phyloP scores from a whole-genome alignment of 768 basidiomycete genomes.

The Epithele typhae region DNA sequence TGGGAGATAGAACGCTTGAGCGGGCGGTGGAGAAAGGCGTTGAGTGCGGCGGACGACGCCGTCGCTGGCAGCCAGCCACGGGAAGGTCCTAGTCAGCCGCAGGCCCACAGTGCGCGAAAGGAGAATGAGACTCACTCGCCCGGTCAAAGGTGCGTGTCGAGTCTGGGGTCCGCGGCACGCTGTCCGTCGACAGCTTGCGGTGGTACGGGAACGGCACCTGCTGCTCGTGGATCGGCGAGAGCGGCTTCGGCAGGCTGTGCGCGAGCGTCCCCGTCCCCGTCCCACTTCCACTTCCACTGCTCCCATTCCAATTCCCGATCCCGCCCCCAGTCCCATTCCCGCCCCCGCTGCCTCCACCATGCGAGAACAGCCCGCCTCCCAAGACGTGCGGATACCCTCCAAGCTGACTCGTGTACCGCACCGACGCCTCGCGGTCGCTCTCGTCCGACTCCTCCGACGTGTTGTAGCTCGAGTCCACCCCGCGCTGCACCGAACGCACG shows the following conservation, averaged over 20 bases:
- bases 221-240: slow-evolving; percentile 65
- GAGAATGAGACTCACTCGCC: slow-evolving; percentile 7
- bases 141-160: slow-evolving; percentile 24
- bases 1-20: slow-evolving; percentile 64
- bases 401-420: slow-evolving; percentile 35
- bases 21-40: slow-evolving; percentile 58
- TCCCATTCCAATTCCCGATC: neutral
- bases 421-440: slow-evolving; percentile 2
- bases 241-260: slow-evolving; percentile 29
- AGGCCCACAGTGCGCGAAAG: no score
- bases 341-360: slow-evolving; percentile 13
- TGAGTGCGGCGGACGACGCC: slow-evolving; percentile 30
- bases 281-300: neutral
- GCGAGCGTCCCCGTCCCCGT: slow-evolving; percentile 9
- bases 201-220: slow-evolving; percentile 53
- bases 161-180: slow-evolving; percentile 25
- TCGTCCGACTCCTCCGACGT: slow-evolving; percentile 15
- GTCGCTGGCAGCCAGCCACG: no score
- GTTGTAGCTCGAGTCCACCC: slow-evolving; percentile 3
- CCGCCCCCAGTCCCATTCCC: slow-evolving; percentile 16
- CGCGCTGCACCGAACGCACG: slow-evolving; percentile 10
- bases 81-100: no score
- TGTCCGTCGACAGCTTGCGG: slow-evolving; percentile 27
- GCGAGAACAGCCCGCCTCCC: no score
- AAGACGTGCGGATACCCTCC: no score